Evolutionary conservation across 208 protist species (phyloP).

Genomic region (Entamoeba moshkovskii): DNA sequence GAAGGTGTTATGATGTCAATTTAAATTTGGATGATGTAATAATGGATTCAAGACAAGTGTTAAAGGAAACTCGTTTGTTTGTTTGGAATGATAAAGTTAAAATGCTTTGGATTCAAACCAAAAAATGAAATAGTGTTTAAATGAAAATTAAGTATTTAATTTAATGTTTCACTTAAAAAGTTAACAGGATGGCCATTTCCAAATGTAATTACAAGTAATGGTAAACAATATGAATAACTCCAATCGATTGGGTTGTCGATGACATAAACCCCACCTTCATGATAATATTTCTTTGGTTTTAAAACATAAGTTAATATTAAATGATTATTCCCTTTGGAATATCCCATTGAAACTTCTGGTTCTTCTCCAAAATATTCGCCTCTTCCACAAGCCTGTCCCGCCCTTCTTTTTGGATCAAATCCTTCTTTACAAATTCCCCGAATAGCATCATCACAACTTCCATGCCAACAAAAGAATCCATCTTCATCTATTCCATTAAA

Average conservation of each 20-base stretch:
- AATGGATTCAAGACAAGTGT: not conserved
- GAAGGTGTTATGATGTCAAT: not conserved
- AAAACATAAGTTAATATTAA: not conserved
- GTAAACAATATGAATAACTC: not conserved
- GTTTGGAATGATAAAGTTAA: not conserved
- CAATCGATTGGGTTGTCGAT: not conserved
- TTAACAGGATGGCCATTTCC: not conserved
- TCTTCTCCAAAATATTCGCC: not conserved
- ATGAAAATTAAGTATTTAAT: too few relatives aligned
- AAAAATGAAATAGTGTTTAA: too few relatives aligned
- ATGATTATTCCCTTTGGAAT: not conserved
- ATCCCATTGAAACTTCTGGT: not conserved
- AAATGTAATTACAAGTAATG: not conserved
- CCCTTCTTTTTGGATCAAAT: not conserved
- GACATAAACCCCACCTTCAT: not conserved
- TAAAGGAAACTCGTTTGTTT: not conserved
- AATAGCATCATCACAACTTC: not conserved
- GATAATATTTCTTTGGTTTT: not conserved
- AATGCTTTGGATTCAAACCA: not conserved
- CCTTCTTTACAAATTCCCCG: not conserved
- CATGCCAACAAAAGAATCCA: not conserved
- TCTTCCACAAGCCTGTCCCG: not conserved
- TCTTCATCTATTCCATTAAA: not conserved
- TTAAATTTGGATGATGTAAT: not conserved
- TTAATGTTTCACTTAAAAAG: not conserved